Evolutionary conservation across 208 protist genomes (phyloP).

Genomic region (Leptomonas pyrrhocoris): DNA sequence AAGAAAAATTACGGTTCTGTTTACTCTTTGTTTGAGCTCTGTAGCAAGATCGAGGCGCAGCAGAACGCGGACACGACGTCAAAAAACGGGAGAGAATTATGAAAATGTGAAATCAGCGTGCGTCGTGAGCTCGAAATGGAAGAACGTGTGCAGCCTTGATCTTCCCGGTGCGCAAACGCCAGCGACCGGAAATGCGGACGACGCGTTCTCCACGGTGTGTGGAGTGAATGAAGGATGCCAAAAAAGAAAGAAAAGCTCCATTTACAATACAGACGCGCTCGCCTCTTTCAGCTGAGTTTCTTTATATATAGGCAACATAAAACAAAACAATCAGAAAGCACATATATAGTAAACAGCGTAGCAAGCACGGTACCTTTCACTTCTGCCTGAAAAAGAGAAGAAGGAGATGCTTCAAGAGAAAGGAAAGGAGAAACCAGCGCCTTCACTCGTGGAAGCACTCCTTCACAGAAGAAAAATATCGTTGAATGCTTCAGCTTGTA

Average conservation of each 20-base stretch:
- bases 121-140: background rate
- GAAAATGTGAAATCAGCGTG: background rate
- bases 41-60: background rate
- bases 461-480: background rate
- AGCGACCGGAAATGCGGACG: background rate
- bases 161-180: background rate
- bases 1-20: conserved; percentile 7
- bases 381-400: no score
- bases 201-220: background rate
- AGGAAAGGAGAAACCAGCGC: background rate
- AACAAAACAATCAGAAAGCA: background rate
- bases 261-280: background rate
- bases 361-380: background rate
- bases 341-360: background rate
- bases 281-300: background rate
- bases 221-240: background rate
- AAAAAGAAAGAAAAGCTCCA: background rate
- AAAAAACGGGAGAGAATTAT: conserved; percentile 1
- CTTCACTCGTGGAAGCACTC: background rate
- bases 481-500: background rate
- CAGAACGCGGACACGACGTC: background rate
- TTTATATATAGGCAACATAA: no score
- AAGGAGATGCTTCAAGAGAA: no score
- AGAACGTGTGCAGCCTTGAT: background rate
- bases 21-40: background rate